A percentile compares a stretch with the other conserved stretches of the same genome.
Conservation (phyloP, 805 yeast genomes). For the Ogataea pignaliae region DNA sequence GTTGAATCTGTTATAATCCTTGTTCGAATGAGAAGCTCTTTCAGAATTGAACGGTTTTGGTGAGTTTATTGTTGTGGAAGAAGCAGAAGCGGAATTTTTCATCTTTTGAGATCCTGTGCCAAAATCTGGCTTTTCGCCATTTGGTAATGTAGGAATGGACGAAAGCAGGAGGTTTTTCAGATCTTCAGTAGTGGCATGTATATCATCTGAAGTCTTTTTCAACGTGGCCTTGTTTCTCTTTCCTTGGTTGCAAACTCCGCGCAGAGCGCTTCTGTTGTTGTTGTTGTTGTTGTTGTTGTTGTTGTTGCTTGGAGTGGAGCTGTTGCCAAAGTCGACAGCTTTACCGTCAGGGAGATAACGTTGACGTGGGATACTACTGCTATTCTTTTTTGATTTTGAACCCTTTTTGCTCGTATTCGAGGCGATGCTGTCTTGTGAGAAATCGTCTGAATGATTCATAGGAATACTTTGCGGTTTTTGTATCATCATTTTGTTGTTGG, state of each 20-base stretch:
- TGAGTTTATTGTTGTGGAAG: slow-evolving; percentile 2
- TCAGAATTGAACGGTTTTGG: neutral
- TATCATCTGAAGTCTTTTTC: slow-evolving; percentile 17
- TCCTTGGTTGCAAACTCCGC: slow-evolving; percentile 5
- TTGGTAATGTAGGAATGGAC: slow-evolving; percentile 17
- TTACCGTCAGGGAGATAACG: slow-evolving; percentile 28
- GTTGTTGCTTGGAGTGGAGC: slow-evolving; percentile 12
- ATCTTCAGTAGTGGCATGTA: slow-evolving; percentile 18
- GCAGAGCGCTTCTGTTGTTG: slow-evolving; percentile 6
- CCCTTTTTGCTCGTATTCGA: slow-evolving; percentile 3
- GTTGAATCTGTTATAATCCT: slow-evolving; percentile 2
- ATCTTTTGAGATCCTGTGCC: slow-evolving; percentile 5
- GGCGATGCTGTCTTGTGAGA: slow-evolving; percentile 2
- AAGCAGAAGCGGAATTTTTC: slow-evolving; percentile 1
- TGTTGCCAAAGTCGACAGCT: slow-evolving; percentile 24
- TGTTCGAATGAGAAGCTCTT: slow-evolving; percentile 4
- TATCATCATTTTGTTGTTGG: slow-evolving; percentile 16
- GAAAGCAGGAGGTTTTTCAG: slow-evolving; percentile 17
- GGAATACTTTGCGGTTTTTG: slow-evolving; percentile 19
- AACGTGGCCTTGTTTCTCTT: slow-evolving; percentile 14
- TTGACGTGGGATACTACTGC: slow-evolving; percentile 27
- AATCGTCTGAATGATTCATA: slow-evolving; percentile 10
- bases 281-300: slow-evolving; percentile 10
- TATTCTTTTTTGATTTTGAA: slow-evolving; percentile 34
- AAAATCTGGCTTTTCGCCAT: slow-evolving; percentile 18